Base-by-base conservation (phyloP, 768 basidiomycete species). In the Sporobolomyces pararoseus region DNA sequence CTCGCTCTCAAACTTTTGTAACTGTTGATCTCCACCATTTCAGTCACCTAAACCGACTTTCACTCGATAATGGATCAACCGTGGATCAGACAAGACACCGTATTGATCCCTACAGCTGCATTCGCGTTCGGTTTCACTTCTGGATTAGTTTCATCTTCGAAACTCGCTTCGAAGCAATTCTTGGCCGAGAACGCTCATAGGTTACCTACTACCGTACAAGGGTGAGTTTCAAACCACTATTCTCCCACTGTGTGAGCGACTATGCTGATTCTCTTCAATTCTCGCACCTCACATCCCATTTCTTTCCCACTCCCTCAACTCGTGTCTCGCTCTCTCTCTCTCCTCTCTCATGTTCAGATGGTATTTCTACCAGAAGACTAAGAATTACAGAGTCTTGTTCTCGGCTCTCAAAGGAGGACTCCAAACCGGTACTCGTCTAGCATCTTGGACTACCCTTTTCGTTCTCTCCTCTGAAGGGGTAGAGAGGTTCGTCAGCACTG, bases 281-380 rank as follows among this genome's bases (percentile, higher is more conserved):
- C n/a, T n/a, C n/a, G n/a, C n/a, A n/a, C n/a, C n/a, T 19, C 50
- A 19, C n/a, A 14, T 34, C 21, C 21, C 16, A 12, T n/a, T 34
- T 51, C 50, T 51, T 17, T 62, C 54, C 17, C 14, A 21, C 31
- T 10, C 42, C 35, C 13, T 16, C 32, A 16, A 14, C 37, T 32
- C 42, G 31, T n/a, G 12, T 7, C 17, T n/a, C n/a, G n/a, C 25
- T 17, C n/a, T 35, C 37, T 1, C n/a, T 19, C 16, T 14, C 0
- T 13, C 39, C 39, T 42, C 39, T 17, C 39, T 19, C 1, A 17
- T 44, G 71, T 47, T 12, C 23, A 47, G 73, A 67, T 94, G 92
- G 91, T 95, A 93, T 79, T 89, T 91, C 76, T 94, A 95, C 85
- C 89, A 91, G 79, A 94, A 94, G 83, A 92, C 90, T 34, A 95